A percentile compares a stretch with the other conserved stretches of the same genome.
These are phyloP conservation scores for Ascomycota sp. DNA, from an alignment of 2,329 filamentous ascomycete genomes.

Conservation along the genomic window DNA sequence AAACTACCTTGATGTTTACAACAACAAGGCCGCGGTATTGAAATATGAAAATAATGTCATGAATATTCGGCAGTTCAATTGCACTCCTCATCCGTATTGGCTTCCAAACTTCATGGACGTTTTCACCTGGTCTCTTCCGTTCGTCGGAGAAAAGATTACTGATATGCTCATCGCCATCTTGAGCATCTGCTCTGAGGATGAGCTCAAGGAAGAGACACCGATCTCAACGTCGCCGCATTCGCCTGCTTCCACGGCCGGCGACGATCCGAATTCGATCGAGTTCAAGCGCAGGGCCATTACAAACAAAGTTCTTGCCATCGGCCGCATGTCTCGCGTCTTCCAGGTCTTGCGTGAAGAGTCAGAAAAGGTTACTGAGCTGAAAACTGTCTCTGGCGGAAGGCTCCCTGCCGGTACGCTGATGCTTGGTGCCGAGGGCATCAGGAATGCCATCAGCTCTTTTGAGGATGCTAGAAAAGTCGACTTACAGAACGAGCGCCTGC, in stretches of 20 bases:
- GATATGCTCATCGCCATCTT: conserved; percentile 98
- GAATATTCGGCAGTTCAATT: conserved; percentile 99
- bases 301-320: conserved; percentile 98
- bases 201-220: conserved; percentile 71
- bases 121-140: conserved; percentile 98
- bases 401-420: conserved; percentile 90
- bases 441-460: conserved; percentile 91
- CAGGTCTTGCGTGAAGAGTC: conserved; percentile 95
- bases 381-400: conserved; percentile 83
- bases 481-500: conserved; percentile 84
- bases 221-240: conserved; percentile 35
- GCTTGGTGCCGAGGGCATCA: conserved; percentile 95
- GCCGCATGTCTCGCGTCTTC: conserved; percentile 90
- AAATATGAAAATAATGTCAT: conserved; percentile 99
- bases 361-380: conserved; percentile 89
- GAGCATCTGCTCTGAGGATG: conserved; percentile 97
- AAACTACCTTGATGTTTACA: conserved; percentile 97
- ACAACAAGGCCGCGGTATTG: conserved; percentile 96
- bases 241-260: conserved; percentile 27
- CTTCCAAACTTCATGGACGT: conserved; percentile 99
- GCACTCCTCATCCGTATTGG: conserved; percentile 98
- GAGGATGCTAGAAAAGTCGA: conserved; percentile 96
- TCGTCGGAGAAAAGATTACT: conserved; percentile 97
- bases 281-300: conserved; percentile 94
- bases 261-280: conserved; percentile 73